These are phyloP conservation scores for Salix udensis DNA, from an alignment of 345 rosid species.

Conservation along the genomic window DNA sequence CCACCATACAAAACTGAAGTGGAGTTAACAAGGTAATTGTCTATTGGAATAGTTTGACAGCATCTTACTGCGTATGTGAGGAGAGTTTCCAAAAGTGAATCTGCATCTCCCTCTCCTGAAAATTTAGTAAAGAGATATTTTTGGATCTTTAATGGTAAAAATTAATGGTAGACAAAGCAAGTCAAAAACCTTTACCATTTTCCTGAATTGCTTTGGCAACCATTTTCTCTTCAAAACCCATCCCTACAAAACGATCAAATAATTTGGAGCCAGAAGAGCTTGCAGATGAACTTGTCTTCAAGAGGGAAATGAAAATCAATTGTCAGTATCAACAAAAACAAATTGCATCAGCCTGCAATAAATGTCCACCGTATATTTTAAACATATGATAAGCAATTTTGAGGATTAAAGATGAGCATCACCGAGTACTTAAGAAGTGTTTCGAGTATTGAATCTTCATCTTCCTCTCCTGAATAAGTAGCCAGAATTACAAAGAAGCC, in stretches of 20 bases:
- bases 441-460: slow-evolving; percentile 48
- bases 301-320: slow-evolving; percentile 7
- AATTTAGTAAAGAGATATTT: slow-evolving; percentile 4
- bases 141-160: slow-evolving; percentile 1
- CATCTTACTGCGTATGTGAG: slow-evolving; percentile 47
- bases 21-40: not conserved
- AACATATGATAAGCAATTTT: not conserved
- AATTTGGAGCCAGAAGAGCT: slow-evolving; percentile 44
- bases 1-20: not conserved
- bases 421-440: slow-evolving; percentile 49
- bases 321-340: not conserved
- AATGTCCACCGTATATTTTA: not conserved
- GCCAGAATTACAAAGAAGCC: slow-evolving; percentile 8
- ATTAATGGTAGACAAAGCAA: not conserved
- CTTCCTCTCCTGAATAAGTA: slow-evolving; percentile 43
- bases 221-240: slow-evolving; percentile 52
- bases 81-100: slow-evolving; percentile 53
- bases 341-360: not conserved
- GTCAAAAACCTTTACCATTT: slow-evolving; percentile 37
- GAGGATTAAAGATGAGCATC: slow-evolving; percentile 22
- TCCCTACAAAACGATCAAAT: slow-evolving; percentile 46
- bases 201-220: slow-evolving; percentile 45
- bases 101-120: slow-evolving; percentile 56
- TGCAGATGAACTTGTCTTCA: slow-evolving; percentile 33
- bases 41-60: not conserved